These are phyloP conservation scores for Schwanniomyces pseudopolymorphus DNA, from an alignment of 805 yeast species.

Conservation along the genomic window DNA sequence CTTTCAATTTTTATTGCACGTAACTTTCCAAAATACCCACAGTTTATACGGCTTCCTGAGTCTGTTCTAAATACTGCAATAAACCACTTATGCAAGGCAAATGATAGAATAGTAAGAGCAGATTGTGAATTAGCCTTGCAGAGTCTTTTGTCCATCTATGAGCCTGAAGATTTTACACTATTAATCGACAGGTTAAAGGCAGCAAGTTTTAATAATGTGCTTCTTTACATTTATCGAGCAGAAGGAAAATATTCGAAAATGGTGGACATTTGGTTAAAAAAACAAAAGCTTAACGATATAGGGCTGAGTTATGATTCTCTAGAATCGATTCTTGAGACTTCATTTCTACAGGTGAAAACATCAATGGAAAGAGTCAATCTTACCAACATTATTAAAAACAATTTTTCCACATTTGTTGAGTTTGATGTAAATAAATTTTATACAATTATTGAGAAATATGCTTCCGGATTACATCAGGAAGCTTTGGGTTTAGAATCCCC, in stretches of 20 bases:
- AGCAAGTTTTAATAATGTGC: constrained; percentile 57
- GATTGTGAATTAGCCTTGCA: constrained; percentile 80
- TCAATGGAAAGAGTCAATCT: constrained; percentile 24
- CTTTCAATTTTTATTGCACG: constrained; percentile 74
- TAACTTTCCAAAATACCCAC: constrained; percentile 81
- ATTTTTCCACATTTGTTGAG: constrained; percentile 22
- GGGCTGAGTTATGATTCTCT: constrained; percentile 10
- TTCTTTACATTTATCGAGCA: constrained; percentile 54
- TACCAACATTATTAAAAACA: constrained; percentile 18
- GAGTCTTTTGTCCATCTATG: constrained; percentile 64
- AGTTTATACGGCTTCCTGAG: constrained; percentile 74
- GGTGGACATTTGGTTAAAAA: constrained; percentile 51
- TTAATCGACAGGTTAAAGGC: constrained; percentile 52
- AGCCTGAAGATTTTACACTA: constrained; percentile 52
- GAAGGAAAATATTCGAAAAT: constrained; percentile 55
- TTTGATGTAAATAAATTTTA: constrained; percentile 38
- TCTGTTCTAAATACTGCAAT: constrained; percentile 50
- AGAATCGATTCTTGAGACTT: constrained; percentile 25
- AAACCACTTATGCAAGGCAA: constrained; percentile 46
- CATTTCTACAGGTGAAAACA: constrained; percentile 11
- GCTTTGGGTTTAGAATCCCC: constrained; percentile 28
- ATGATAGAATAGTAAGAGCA: constrained; percentile 32
- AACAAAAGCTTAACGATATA: constrained; percentile 13
- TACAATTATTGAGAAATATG: constrained; percentile 29
- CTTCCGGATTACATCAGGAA: constrained; percentile 40